These are phyloP conservation scores for Fusarium miscanthi DNA, from an alignment of 2,329 filamentous ascomycete genomes.

Conservation along the genomic window DNA sequence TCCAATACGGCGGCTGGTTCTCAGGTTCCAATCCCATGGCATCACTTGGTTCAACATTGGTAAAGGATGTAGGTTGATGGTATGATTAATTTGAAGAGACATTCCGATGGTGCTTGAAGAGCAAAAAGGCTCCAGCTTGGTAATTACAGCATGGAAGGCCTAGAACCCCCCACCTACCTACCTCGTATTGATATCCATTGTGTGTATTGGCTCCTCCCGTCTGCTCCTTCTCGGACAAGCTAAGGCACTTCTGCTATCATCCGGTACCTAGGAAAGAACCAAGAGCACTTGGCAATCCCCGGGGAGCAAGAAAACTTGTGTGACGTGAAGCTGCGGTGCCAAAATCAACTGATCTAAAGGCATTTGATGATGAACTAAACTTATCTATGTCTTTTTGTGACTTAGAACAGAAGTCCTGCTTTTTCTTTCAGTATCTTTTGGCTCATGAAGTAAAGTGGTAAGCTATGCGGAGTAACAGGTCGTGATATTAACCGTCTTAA, in stretches of 20 bases:
- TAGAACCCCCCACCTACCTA: slow-evolving; percentile 29
- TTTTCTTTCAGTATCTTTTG: background rate
- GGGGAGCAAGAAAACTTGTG: background rate
- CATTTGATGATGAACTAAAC: background rate
- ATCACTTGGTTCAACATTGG: background rate
- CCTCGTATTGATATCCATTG: slow-evolving; percentile 32
- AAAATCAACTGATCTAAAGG: background rate
- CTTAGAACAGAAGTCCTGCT: background rate
- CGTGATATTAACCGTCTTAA: background rate
- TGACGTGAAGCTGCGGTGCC: background rate
- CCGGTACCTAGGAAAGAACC: background rate
- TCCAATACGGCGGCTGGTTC: background rate
- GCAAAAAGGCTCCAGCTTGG: background rate
- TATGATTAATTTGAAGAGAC: background rate
- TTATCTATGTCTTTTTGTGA: background rate
- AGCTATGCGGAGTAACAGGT: background rate
- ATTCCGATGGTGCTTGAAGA: background rate
- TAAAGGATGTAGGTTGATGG: background rate
- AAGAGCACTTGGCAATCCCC: background rate
- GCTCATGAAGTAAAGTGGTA: background rate
- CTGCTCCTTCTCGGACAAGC: slow-evolving; percentile 20
- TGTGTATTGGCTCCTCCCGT: background rate
- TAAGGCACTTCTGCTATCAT: background rate
- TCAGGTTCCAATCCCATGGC: background rate
- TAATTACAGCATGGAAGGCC: background rate